phyloP scores from a whole-genome alignment of 225 moss, liverwort and hornwort genomes.

The Rhytidiadelphus loreus region DNA sequence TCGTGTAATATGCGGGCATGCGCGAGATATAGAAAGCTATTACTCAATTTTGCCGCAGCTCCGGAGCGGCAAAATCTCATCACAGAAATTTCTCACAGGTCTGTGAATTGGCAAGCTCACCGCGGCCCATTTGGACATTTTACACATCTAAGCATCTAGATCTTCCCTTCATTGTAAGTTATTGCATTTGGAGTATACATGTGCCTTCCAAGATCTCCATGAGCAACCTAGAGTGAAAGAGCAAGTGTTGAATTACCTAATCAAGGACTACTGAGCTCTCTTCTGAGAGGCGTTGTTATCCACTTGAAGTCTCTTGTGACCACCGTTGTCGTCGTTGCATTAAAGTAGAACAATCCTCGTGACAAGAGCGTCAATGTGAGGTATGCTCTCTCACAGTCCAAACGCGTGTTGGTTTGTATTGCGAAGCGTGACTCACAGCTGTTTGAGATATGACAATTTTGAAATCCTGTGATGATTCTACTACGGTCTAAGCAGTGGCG shows the following conservation, averaged over 20 bases:
- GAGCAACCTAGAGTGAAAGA: neutral
- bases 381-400: neutral
- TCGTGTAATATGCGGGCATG: neutral
- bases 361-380: neutral
- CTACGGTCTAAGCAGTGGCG: neutral
- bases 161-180: neutral
- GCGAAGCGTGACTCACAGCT: neutral
- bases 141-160: neutral
- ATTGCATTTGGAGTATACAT: neutral
- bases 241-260: neutral
- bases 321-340: neutral
- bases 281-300: neutral
- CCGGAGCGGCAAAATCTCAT: neutral
- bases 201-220: neutral
- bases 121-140: neutral
- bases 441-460: neutral
- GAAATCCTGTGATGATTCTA: neutral
- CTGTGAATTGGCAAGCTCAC: neutral
- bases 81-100: neutral
- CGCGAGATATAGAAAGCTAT: neutral
- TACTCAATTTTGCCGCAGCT: neutral
- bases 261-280: neutral
- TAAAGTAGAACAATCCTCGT: neutral
- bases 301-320: neutral
- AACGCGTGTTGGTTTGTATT: neutral